Evolutionary conservation across 768 basidiomycete species (phyloP), one percentile per base, ranked within the genome.

Genomic region (Hericium alpestre): DNA sequence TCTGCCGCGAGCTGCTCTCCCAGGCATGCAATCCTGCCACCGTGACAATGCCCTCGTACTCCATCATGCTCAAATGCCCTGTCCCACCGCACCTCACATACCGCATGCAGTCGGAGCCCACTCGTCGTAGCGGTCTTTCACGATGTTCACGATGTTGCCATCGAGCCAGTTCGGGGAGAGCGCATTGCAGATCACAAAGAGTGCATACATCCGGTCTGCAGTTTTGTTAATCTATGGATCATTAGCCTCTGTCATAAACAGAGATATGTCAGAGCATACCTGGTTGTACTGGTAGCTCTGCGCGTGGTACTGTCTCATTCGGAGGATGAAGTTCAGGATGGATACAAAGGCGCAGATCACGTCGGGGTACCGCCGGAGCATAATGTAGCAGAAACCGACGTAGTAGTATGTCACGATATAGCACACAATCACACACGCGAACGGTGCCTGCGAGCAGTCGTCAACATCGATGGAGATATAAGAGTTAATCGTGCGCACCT

Each of bases 221-320:
- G 90, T 94, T 77, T 97, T 97, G 74, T 87, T 93, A 72, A 99
- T 96, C 90, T 92, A 63, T 39, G 39, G 8, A 51, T n/a, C n/a
- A 4, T n/a, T 39, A 16, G n/a, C 3, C 16, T 49, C 23, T 49
- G 12, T 9, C 40, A 4, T 41, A 41, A 41, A 41, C 40, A 41
- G 40, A n/a, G n/a, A 41, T 2, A n/a, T 2, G n/a, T 12, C 3
- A 12, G 48, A 2, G 23, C 73, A 32, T 59, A 88, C 90, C 77
- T 94, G 93, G 65, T 96, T 93, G 64, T 96, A 96, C 68, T 97
- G 93, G 69, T 95, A 95, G 66, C 90, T 90, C 63, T 94, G 75
- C 10, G 94, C 95, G 74, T 99, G 94, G 71, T 95, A 96, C 68
- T 94, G 92, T 65, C 93, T 82, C 83, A 96, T 93, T 15, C 95